phyloP scores from a whole-genome alignment of 345 rosid species.

The Murraya paniculata region DNA sequence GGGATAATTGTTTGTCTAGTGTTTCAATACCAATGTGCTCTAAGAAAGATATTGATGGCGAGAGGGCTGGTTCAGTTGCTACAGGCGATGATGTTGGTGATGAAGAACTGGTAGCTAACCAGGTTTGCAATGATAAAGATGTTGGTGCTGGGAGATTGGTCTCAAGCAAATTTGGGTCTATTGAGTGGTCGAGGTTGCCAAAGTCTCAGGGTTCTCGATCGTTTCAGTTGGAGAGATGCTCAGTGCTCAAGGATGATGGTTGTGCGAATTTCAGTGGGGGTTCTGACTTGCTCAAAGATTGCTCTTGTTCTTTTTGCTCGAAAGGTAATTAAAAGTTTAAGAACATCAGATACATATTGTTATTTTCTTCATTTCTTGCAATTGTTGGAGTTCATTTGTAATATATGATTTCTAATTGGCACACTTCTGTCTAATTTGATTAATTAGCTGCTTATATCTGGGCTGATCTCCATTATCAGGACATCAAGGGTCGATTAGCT shows the following conservation, averaged over 20 bases:
- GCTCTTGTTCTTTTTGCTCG: conserved; percentile 83
- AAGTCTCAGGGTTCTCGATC: conserved; percentile 37
- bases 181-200: conserved; percentile 40
- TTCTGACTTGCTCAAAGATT: conserved; percentile 51
- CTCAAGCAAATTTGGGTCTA: conserved; percentile 28
- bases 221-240: conserved; percentile 56
- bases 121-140: conserved; percentile 31
- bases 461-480: conserved; percentile 94
- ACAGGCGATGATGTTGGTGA: conserved; percentile 16
- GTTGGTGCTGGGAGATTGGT: conserved; percentile 27
- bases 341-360: background rate
- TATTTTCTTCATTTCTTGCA: background rate
- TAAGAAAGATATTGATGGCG: conserved; percentile 24
- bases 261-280: conserved; percentile 31
- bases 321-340: conserved; percentile 45
- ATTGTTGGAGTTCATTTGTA: background rate
- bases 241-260: conserved; percentile 31
- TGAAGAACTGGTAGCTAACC: conserved; percentile 15
- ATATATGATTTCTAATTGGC: conserved; percentile 1
- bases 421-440: conserved; percentile 17
- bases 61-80: conserved; percentile 11
- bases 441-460: conserved; percentile 82
- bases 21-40: conserved; percentile 23
- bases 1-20: conserved; percentile 36
- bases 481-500: conserved; percentile 68